Evolutionary conservation across 371 early-diverging fungal species (phyloP), one percentile per base, ranked within the genome.

Genomic region (Mucor plumbeus): DNA sequence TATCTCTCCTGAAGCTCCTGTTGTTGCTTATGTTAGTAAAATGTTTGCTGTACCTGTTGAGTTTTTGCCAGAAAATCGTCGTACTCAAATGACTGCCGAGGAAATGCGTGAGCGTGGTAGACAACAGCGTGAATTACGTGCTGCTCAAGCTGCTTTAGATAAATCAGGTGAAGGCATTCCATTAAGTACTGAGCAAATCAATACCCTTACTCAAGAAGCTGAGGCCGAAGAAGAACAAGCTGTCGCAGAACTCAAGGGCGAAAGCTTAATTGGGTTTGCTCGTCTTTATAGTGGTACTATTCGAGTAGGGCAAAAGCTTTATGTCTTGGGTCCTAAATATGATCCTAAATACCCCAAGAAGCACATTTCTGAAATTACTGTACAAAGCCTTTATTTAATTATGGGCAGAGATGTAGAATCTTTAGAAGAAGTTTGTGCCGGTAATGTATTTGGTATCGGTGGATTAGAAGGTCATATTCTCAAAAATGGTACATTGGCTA

Each of bases 391-490:
- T 43, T 99, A 93, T 62, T 74, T 99, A 78, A 87, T 98, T 73
- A 99, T 99, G 99, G 98, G 99, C 8, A 87, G 96, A 39, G 98
- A 98, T 41, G 74, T 99, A 59, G 88, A 92, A 64, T 84, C 82
- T 2, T 70, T 98, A 65, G 81, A 88, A 11, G 87, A 91, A 65
- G 98, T 97, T 0, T 90, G 92, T 0, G 97, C 99, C 3, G 99
- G 99, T 14, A 96, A 95, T 71, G 92, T 99, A 0, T 97, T 97
- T 85, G 99, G 96, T 36, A 94, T 99, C 67, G 91, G 92, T 40
- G 98, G 98, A 1, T 70, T 95, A n/a, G 95, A 92, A 7, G 91
- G 91, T 0, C 89, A 90, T 64, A 85, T 98, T 13, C 79, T 97
- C 47, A 98, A 97, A 75, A 92, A 91, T 36, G 99, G 93, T 10